Conservation (phyloP, 371 early-diverging fungal species). For the Rhizopus sp. region DNA sequence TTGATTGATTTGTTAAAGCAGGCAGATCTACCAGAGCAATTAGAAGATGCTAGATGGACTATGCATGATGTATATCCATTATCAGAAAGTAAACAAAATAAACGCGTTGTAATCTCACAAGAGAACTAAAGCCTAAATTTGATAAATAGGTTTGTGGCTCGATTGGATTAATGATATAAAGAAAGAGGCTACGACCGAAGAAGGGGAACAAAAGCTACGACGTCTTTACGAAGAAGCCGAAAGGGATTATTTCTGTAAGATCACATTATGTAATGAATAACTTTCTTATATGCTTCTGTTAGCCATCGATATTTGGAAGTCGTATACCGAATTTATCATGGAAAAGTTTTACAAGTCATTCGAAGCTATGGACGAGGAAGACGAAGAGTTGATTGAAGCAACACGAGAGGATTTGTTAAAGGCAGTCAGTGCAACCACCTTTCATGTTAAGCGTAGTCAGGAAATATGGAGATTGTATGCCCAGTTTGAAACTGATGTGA, state of each 20-base stretch:
- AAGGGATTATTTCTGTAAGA: slow-evolving; percentile 65
- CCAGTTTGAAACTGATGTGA: slow-evolving; percentile 52
- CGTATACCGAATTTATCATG: slow-evolving; percentile 49
- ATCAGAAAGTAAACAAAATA: slow-evolving; percentile 47
- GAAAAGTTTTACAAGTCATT: slow-evolving; percentile 30
- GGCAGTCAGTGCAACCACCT: slow-evolving; percentile 44
- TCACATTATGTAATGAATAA: background rate
- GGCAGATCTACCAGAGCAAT: slow-evolving; percentile 39
- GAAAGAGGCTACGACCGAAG: slow-evolving; percentile 29
- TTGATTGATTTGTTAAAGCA: slow-evolving; percentile 30
- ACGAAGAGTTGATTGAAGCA: slow-evolving; percentile 21
- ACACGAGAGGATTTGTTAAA: slow-evolving; percentile 42
- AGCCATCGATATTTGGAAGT: slow-evolving; percentile 64
- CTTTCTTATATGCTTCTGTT: slow-evolving; percentile 2
- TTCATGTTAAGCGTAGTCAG: slow-evolving; percentile 61
- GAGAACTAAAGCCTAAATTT: background rate
- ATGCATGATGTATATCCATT: slow-evolving; percentile 66
- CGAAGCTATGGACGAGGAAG: slow-evolving; percentile 18
- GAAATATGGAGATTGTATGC: slow-evolving; percentile 55
- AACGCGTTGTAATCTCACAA: background rate
- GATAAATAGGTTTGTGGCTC: slow-evolving; percentile 57
- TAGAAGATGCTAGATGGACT: slow-evolving; percentile 50
- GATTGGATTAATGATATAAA: slow-evolving; percentile 69
- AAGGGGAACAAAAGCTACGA: slow-evolving; percentile 42
- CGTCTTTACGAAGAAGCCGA: slow-evolving; percentile 48